phyloP scores from a whole-genome alignment of 129 eudicot genomes.

The Glebionis coronaria region DNA sequence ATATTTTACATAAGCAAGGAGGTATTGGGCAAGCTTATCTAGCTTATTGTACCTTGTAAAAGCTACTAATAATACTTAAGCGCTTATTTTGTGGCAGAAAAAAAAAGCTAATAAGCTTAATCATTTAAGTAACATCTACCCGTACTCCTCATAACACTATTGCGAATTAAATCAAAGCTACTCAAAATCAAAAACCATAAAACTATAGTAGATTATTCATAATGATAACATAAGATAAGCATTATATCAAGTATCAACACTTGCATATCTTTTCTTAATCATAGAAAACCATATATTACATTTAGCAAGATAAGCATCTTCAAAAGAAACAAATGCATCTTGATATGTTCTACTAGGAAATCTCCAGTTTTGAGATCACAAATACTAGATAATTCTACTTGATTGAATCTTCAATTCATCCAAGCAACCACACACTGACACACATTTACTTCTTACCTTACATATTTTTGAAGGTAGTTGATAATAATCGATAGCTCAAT shows the following conservation, averaged over 20 bases:
- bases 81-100: no score
- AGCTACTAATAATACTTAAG: no score
- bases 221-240: neutral
- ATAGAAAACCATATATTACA: conserved; percentile 19
- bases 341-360: neutral
- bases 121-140: no score
- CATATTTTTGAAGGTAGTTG: conserved; percentile 17
- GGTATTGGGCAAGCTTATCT: no score
- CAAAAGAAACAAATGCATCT: conserved; percentile 15
- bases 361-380: conserved; percentile 19
- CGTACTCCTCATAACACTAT: neutral
- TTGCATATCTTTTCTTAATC: neutral
- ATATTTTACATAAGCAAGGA: no score
- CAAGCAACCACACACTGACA: conserved; percentile 18
- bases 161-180: neutral
- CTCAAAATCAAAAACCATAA: neutral
- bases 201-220: neutral
- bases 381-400: neutral
- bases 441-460: conserved; percentile 1
- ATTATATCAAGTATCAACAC: neutral
- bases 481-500: conserved; percentile 12
- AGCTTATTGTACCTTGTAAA: no score
- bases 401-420: conserved; percentile 23
- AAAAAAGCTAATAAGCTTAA: no score
- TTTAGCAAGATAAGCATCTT: conserved; percentile 20